phyloP scores from a whole-genome alignment of 768 basidiomycete species.

The Leccinum incarnatum region DNA sequence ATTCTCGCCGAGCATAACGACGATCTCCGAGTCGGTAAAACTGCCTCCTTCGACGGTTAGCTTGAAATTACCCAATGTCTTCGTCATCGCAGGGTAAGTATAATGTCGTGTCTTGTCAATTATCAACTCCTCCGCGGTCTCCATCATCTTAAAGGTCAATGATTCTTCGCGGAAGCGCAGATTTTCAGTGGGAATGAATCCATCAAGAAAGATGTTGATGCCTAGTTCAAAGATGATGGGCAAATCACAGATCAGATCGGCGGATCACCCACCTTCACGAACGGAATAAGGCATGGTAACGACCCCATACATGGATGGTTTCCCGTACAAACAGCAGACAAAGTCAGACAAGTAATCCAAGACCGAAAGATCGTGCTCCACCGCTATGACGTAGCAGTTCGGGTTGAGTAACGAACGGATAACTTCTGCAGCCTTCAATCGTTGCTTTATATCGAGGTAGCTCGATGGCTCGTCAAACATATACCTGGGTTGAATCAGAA shows the following conservation, averaged over 20 bases:
- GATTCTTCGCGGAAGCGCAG: slow-evolving; percentile 96
- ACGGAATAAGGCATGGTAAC: slow-evolving; percentile 99
- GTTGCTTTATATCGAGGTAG: slow-evolving; percentile 96
- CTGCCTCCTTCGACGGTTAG: slow-evolving; percentile 85
- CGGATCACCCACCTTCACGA: slow-evolving; percentile 71
- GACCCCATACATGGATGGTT: slow-evolving; percentile 96
- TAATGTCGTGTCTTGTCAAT: slow-evolving; percentile 87
- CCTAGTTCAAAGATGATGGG: slow-evolving; percentile 43
- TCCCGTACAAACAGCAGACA: slow-evolving; percentile 96
- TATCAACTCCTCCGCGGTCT: slow-evolving; percentile 88
- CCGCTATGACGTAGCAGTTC: slow-evolving; percentile 90
- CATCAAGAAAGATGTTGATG: slow-evolving; percentile 99
- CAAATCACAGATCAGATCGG: not conserved
- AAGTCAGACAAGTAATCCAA: slow-evolving; percentile 98
- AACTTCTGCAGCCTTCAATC: slow-evolving; percentile 90
- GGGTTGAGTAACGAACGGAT: slow-evolving; percentile 84
- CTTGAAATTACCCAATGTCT: slow-evolving; percentile 95
- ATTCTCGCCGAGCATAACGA: slow-evolving; percentile 99
- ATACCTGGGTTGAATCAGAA: slow-evolving; percentile 52
- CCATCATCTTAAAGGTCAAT: slow-evolving; percentile 95
- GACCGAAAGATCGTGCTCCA: slow-evolving; percentile 98
- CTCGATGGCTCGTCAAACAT: slow-evolving; percentile 99
- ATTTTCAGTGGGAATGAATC: slow-evolving; percentile 98
- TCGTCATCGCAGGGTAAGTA: slow-evolving; percentile 93
- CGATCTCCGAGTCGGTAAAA: slow-evolving; percentile 99